Conservation (phyloP, 2,329 filamentous ascomycete genomes). For the Esteya vermicola region DNA sequence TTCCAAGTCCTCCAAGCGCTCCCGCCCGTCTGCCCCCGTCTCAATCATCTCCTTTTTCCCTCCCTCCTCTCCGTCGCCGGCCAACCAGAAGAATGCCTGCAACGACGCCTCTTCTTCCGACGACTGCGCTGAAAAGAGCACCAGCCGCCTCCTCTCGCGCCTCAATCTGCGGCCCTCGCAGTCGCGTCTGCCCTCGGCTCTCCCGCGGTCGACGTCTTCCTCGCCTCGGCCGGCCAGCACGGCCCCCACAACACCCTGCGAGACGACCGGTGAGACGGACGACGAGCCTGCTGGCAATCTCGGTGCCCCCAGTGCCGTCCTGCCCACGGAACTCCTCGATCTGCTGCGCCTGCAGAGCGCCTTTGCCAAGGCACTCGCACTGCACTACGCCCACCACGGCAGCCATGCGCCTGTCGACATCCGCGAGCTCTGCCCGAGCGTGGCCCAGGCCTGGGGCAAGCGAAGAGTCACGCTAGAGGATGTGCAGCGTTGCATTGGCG, state of each 20-base stretch:
- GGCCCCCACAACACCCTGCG: constrained; percentile 24
- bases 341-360: constrained; percentile 50
- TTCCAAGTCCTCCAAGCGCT: constrained; percentile 5
- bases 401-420: constrained; percentile 48
- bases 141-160: constrained; percentile 24
- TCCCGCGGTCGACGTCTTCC: constrained; percentile 1
- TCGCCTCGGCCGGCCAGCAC: constrained; percentile 15
- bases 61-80: constrained; percentile 1
- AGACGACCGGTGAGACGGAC: constrained; percentile 14
- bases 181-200: not conserved
- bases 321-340: constrained; percentile 41
- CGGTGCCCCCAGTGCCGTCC: constrained; percentile 8
- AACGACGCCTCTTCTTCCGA: not conserved
- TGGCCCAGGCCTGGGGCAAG: constrained; percentile 60
- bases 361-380: constrained; percentile 52
- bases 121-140: constrained; percentile 5
- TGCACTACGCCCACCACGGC: constrained; percentile 59
- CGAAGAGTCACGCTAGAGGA: constrained; percentile 51
- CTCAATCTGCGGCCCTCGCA: constrained; percentile 21
- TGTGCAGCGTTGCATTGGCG: constrained; percentile 49
- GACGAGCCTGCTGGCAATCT: constrained; percentile 7
- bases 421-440: constrained; percentile 40
- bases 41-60: constrained; percentile 10
- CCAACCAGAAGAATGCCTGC: not conserved
- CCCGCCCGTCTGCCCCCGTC: too few species aligned